Base-by-base conservation (phyloP, 805 yeast species). In the Monosporozyma aerobia region DNA sequence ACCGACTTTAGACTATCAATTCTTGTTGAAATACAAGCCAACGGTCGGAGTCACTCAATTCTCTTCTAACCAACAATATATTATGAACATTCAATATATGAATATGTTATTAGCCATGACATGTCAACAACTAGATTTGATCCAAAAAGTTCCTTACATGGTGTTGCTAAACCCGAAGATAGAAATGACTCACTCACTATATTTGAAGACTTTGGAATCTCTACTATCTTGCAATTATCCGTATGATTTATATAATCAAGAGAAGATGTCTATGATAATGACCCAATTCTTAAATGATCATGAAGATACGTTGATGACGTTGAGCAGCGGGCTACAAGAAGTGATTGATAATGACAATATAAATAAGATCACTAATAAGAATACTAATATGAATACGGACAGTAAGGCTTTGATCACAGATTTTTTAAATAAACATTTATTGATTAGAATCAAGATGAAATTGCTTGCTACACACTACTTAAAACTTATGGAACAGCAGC, bases 91-190 rank as follows among this genome's bases (percentile, higher is more conserved):
- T 45, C 78, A 78, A 13, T 82, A 90, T 0, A 71, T 83, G 14
- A 78, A 80, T 54, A 73, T 76, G 48, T 62, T 86, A 44, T 64
- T 85, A 23, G 76, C 80, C 0, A 76, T 79, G 59, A 82, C 89
- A 52, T 87, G 95, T 7, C 79, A 83, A 51, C 74, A 97, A 56
- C 67, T 90, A 16, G 75, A 77, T 33, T 84, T 83, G 30, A 80
- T 92, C 57, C 77, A 92, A 56, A 73, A 77, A 45, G 71, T 92
- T 51, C 97, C 97, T 0, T 92, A 89, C 65, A 77, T 90, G 59
- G 89, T 85, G 47, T 84, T 90, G 52, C 69, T 92, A 56, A 92
- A 92, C 64, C 97, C 97, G 5, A 81, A 87, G 61, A 83, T 92
- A 50, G 85, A 92, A 10, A 80, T 80, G 59, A 83, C 87, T 23